Conservation (phyloP, 345 rosid genomes). For the Gossypium arboreum region DNA sequence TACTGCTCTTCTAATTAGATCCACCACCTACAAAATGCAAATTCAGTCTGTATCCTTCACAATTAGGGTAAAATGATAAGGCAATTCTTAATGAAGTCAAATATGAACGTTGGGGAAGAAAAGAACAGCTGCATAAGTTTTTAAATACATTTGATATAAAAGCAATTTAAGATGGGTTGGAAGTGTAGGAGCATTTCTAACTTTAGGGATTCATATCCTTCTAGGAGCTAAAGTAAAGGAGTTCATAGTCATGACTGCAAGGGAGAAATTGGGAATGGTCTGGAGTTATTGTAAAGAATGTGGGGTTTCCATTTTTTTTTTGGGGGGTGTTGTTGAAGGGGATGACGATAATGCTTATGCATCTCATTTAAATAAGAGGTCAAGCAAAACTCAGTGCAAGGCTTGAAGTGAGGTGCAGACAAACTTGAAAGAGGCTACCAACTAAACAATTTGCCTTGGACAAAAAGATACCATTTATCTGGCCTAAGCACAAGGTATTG, state of each 20-base stretch:
- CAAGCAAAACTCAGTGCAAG: neutral
- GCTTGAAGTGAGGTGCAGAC: neutral
- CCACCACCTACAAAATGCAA: constrained; percentile 59
- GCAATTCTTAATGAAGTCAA: neutral
- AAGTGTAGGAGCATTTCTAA: neutral
- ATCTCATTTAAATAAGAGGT: too few relatives aligned
- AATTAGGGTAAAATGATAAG: neutral
- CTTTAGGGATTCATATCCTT: neutral
- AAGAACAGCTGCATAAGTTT: neutral
- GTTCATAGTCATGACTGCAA: neutral
- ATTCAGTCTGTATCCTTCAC: neutral
- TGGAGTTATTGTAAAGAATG: neutral
- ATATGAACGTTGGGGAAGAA: neutral
- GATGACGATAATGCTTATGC: too few relatives aligned
- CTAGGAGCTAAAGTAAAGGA: neutral
- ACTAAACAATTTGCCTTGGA: neutral
- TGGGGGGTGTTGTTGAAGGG: neutral
- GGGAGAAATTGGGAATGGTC: neutral
- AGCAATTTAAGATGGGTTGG: neutral
- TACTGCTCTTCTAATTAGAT: constrained; percentile 71
- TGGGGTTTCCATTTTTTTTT: neutral
- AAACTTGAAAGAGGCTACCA: neutral
- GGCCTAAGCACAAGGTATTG: neutral
- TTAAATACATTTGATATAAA: neutral
- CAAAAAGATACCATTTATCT: too few relatives aligned